Conservation (phyloP, 2,329 filamentous ascomycete genomes). For the Blastomyces gilchristii region DNA sequence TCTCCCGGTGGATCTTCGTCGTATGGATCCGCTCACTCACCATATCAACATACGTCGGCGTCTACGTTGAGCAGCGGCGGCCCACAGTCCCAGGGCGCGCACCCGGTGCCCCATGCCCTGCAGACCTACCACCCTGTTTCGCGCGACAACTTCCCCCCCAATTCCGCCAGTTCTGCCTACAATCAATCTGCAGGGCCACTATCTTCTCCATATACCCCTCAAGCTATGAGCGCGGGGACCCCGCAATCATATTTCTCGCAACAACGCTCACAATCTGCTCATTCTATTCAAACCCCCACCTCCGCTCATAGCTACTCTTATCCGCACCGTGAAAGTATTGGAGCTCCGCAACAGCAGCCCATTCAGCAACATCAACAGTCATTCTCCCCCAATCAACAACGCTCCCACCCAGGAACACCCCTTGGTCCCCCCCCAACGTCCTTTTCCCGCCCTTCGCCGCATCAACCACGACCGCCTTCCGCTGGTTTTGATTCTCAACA, state of each 20-base stretch:
- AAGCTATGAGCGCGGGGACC: conserved; percentile 25
- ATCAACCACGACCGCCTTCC: conserved; percentile 28
- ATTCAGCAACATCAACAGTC: conserved; percentile 24
- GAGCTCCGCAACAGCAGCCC: conserved; percentile 23
- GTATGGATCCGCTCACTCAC: conserved; percentile 31
- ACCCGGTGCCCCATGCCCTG: conserved; percentile 19
- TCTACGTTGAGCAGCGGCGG: conserved; percentile 22
- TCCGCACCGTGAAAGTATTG: conserved; percentile 28
- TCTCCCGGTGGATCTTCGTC: conserved; percentile 35
- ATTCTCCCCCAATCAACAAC: conserved; percentile 22
- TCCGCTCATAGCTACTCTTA: conserved; percentile 27
- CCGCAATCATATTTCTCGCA: conserved; percentile 30
- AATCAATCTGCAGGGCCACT: conserved; percentile 21
- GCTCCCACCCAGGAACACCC: conserved; percentile 34
- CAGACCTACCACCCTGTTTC: conserved; percentile 16
- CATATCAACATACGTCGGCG: conserved; percentile 31
- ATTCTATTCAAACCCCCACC: conserved; percentile 30
- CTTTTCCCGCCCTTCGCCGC: conserved; percentile 28
- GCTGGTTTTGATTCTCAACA: conserved; percentile 29
- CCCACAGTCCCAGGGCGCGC: conserved; percentile 23
- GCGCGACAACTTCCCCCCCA: conserved; percentile 28
- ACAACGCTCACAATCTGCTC: conserved; percentile 25
- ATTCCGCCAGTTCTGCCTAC: conserved; percentile 16
- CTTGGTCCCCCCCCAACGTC: conserved; percentile 36
- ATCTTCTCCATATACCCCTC: conserved; percentile 33